Evolutionary conservation across 2,329 filamentous ascomycete genomes (phyloP), one percentile per base, ranked within the genome.

Genomic region (Fusarium sp.): DNA sequence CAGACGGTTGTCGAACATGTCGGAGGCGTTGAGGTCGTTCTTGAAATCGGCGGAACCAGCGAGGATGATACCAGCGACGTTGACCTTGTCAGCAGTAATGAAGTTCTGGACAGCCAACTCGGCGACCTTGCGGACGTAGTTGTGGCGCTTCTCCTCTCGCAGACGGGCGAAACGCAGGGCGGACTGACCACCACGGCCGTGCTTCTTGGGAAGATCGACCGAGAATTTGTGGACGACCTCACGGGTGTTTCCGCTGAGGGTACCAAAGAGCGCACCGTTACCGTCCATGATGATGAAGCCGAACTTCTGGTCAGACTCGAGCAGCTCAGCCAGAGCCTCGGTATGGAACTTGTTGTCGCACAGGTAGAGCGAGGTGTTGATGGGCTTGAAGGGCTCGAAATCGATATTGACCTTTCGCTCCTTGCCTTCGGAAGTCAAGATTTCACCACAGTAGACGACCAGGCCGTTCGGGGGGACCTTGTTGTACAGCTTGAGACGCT

Each of bases 341-440:
- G 97, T 99, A 84, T 99, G 97, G 86, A 99, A 99, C 83, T 99
- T 99, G 90, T 99, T 99, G 91, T 99, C 97, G 87, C 97, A 99
- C 71, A 99, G 94, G 85, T 99, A 99, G 56, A 99, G 90, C 52
- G 97, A 99, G 38, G 97, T 99, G 86, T 99, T 99, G 91, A 99
- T 99, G 71, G 97, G 97, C 90, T 99, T 99, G 90, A 99, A 99
- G 35, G 97, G 97, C 86, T 99, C 97, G 84, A 99, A 99, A 83
- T 99, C 97, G 84, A 99, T 99, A 86, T 99, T 99, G 88, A 99
- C 97, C 89, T 98, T 99, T 82, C 97, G 91, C 87, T 99, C 97
- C 86, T 99, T 99, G 85, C 97, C 97, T 88, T 99, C 97, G 33
- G 92, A 93, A 66, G 97, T 99, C 88, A 99, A 93, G 84, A 99